Evolutionary conservation across 805 yeast species (phyloP).

Genomic region (Lipomyces lipofer): DNA sequence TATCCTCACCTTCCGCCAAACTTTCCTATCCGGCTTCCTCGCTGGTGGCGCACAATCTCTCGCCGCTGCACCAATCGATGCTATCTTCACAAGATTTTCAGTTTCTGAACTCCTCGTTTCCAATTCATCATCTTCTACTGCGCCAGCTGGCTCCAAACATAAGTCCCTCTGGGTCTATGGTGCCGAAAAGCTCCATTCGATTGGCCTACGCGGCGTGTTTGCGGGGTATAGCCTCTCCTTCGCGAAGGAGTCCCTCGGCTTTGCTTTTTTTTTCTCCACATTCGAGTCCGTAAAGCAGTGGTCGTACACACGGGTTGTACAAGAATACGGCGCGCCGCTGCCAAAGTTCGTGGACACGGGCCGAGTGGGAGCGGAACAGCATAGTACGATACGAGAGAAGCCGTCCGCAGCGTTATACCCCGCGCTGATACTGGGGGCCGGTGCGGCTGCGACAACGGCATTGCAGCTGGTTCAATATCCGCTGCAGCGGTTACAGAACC

Average conservation of each 20-base stretch:
- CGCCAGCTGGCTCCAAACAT: conserved; percentile 34
- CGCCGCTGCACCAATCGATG: conserved; percentile 92
- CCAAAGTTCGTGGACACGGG: conserved; percentile 26
- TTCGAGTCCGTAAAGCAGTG: conserved; percentile 58
- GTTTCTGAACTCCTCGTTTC: conserved; percentile 65
- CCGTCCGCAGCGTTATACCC: conserved; percentile 50
- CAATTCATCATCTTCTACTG: neutral
- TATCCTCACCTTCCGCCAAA: conserved; percentile 50
- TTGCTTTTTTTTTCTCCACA: conserved; percentile 56
- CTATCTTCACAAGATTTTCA: conserved; percentile 77
- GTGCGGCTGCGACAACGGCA: conserved; percentile 80
- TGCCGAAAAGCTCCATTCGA: conserved; percentile 60
- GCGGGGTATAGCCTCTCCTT: conserved; percentile 84
- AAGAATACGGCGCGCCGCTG: conserved; percentile 22
- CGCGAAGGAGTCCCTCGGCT: conserved; percentile 74
- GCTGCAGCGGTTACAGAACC: conserved; percentile 70
- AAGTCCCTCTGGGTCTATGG: conserved; percentile 79
- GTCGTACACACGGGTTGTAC: conserved; percentile 18
- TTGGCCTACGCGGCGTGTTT: conserved; percentile 82
- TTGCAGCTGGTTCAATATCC: conserved; percentile 83
- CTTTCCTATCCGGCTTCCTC: conserved; percentile 74
- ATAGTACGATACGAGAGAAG: conserved; percentile 15
- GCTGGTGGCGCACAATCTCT: conserved; percentile 89
- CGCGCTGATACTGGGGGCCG: conserved; percentile 73
- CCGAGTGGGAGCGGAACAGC: conserved; percentile 2